Conservation (phyloP, 768 basidiomycete genomes). For the Pilatotrama ljubarskyi region DNA sequence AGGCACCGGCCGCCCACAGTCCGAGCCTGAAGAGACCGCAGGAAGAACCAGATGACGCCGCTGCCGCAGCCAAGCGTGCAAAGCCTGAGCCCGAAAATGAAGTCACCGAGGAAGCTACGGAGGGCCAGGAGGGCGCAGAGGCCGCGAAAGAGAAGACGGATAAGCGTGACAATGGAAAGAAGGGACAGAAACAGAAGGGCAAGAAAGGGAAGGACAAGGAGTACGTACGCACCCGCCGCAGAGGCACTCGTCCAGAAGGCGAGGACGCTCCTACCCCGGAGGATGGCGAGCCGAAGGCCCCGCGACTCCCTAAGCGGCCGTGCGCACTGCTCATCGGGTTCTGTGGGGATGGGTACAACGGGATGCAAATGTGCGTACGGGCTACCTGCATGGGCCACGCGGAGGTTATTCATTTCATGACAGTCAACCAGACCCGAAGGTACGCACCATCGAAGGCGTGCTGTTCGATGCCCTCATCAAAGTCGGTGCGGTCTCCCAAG, state of each 20-base stretch:
- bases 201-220: constrained; percentile 20
- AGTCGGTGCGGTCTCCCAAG: constrained; percentile 90
- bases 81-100: constrained; percentile 5
- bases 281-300: constrained; percentile 39
- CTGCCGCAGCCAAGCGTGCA: constrained; percentile 7
- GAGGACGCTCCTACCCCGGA: constrained; percentile 15
- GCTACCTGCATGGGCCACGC: neutral
- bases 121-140: neutral
- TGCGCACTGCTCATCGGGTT: constrained; percentile 87
- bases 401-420: neutral
- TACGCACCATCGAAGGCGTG: constrained; percentile 85
- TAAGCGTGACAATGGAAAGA: constrained; percentile 5
- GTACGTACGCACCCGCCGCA: constrained; percentile 15
- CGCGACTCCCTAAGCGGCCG: constrained; percentile 78
- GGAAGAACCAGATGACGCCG: neutral
- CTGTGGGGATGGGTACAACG: constrained; percentile 88
- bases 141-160: neutral
- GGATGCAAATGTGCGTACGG: constrained; percentile 90
- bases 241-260: constrained; percentile 23
- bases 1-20: neutral
- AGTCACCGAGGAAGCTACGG: neutral
- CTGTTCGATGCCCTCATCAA: constrained; percentile 87
- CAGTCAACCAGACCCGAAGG: constrained; percentile 61
- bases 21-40: constrained; percentile 15
- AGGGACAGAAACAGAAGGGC: constrained; percentile 12